Evolutionary conservation across 2,329 filamentous ascomycete species (phyloP).

Genomic region (Hansfordia pulvinata): DNA sequence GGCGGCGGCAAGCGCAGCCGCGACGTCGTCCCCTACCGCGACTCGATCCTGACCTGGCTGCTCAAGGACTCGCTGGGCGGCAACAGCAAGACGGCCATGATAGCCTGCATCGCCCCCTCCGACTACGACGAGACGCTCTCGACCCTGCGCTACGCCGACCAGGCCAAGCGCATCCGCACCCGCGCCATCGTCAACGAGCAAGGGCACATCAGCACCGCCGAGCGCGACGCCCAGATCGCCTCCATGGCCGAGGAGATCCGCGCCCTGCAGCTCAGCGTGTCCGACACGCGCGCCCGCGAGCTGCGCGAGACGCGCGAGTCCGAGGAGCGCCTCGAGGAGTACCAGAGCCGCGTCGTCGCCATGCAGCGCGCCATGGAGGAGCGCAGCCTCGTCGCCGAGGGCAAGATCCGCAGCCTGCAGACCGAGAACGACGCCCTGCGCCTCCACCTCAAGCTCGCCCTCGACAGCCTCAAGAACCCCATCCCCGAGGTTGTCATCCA

Average conservation of each 20-base stretch:
- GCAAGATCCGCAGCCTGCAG: slow-evolving; percentile 81
- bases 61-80: slow-evolving; percentile 92
- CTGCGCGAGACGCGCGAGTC: slow-evolving; percentile 59
- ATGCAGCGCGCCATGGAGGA: slow-evolving; percentile 98
- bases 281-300: slow-evolving; percentile 52
- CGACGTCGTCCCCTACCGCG: slow-evolving; percentile 77
- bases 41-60: slow-evolving; percentile 74
- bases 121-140: slow-evolving; percentile 97
- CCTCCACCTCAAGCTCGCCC: slow-evolving; percentile 74
- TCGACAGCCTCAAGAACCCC: slow-evolving; percentile 81
- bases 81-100: slow-evolving; percentile 98
- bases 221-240: slow-evolving; percentile 85
- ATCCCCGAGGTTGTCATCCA: slow-evolving; percentile 49
- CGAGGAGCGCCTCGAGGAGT: slow-evolving; percentile 82
- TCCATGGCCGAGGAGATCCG: slow-evolving; percentile 96
- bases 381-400: slow-evolving; percentile 75
- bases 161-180: slow-evolving; percentile 93
- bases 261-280: slow-evolving; percentile 62
- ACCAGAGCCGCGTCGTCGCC: slow-evolving; percentile 75
- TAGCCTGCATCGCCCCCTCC: slow-evolving; percentile 86
- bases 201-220: slow-evolving; percentile 80
- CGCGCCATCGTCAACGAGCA: slow-evolving; percentile 93
- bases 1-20: slow-evolving; percentile 37
- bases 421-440: slow-evolving; percentile 84
- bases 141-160: slow-evolving; percentile 91